Percentiles rank a stretch among this genome's conserved stretches.
Conservation (phyloP, 805 yeast genomes). For the Barnettozyma wickerhamii region DNA sequence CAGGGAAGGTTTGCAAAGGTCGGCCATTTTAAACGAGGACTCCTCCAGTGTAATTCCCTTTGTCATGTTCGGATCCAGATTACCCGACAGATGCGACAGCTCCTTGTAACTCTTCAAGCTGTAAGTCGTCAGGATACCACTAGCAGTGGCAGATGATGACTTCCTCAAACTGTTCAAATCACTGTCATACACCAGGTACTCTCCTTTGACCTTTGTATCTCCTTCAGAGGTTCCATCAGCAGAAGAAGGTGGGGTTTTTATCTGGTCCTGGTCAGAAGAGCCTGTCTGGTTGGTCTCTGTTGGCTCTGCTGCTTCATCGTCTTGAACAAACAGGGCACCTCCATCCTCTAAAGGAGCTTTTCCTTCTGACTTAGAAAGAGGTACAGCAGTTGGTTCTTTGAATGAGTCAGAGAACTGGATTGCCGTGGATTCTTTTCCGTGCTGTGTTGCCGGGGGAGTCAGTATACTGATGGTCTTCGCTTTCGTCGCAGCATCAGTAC, state of each 20-base stretch:
- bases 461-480: slow-evolving; percentile 4
- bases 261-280: too few relatives aligned
- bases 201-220: not conserved
- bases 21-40: slow-evolving; percentile 57
- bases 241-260: too few relatives aligned
- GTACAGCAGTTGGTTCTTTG: not conserved
- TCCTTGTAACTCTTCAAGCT: slow-evolving; percentile 22
- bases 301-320: too few relatives aligned
- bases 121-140: slow-evolving; percentile 4
- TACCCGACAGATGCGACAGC: slow-evolving; percentile 34
- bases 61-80: slow-evolving; percentile 29
- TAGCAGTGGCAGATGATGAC: slow-evolving; percentile 15
- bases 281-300: too few relatives aligned
- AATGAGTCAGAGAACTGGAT: slow-evolving; percentile 1
- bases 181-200: slow-evolving; percentile 4
- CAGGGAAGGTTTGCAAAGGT: slow-evolving; percentile 61
- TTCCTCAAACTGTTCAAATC: not conserved
- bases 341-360: slow-evolving; percentile 7
- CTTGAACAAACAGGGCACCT: too few relatives aligned
- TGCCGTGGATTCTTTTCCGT: not conserved
- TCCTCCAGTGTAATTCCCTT: slow-evolving; percentile 46
- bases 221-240: too few relatives aligned
- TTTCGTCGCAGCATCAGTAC: not conserved
- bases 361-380: slow-evolving; percentile 6
- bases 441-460: slow-evolving; percentile 14